Evolutionary conservation across 179 eudicot species (phyloP).

Genomic region (Beta lomatogona): DNA sequence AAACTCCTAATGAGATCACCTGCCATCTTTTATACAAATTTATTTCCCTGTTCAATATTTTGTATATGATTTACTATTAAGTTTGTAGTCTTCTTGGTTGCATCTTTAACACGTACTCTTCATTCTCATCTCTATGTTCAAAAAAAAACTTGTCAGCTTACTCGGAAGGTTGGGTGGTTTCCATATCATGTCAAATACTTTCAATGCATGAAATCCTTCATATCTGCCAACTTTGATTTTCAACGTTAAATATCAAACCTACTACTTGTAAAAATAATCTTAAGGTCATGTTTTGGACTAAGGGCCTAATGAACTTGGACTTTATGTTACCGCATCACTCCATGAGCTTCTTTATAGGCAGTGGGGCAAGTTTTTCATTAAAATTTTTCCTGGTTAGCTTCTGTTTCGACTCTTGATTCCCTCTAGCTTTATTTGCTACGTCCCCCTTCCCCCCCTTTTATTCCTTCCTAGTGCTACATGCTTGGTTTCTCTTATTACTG

Average conservation of each 20-base stretch:
- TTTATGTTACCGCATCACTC: background rate
- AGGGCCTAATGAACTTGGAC: background rate
- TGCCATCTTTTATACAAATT: background rate
- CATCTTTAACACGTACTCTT: background rate
- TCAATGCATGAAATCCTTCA: background rate
- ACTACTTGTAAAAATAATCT: background rate
- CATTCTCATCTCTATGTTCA: conserved; percentile 1
- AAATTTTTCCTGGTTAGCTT: background rate
- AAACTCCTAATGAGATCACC: background rate
- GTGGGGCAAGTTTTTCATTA: background rate
- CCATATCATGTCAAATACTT: background rate
- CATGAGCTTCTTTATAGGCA: background rate
- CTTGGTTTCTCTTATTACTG: background rate
- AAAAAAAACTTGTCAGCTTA: background rate
- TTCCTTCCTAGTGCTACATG: background rate
- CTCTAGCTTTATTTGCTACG: background rate
- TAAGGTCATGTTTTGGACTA: background rate
- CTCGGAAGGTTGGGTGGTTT: background rate
- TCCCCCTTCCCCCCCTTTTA: background rate
- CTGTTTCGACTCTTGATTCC: background rate
- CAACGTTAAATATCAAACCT: background rate
- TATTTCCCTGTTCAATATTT: background rate
- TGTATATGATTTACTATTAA: background rate
- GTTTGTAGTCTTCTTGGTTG: background rate
- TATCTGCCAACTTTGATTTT: background rate